These are phyloP conservation scores for Cudoniella acicularis DNA, from an alignment of 495 filamentous ascomycete genomes.

Conservation along the genomic window DNA sequence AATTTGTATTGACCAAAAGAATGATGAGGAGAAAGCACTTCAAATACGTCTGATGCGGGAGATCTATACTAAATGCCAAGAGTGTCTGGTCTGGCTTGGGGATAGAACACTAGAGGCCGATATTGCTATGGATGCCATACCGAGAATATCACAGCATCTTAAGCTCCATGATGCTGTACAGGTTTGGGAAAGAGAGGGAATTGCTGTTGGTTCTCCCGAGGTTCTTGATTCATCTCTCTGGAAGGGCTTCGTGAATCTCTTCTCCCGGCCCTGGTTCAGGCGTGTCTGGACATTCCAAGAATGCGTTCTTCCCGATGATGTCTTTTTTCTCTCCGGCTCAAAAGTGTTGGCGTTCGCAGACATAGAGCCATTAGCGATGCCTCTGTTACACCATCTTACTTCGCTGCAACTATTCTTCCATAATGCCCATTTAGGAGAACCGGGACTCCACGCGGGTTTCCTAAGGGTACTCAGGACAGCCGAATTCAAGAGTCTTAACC, in stretches of 20 bases:
- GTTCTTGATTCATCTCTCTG: conserved; percentile 3
- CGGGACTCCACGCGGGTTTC: neutral
- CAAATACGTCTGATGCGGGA: conserved; percentile 16
- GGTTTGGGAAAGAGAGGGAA: conserved; percentile 7
- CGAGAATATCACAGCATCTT: conserved; percentile 1
- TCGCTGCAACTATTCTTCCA: neutral
- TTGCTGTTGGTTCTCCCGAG: neutral
- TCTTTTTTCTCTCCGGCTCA: neutral
- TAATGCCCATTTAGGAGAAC: neutral
- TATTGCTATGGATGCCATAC: conserved; percentile 12
- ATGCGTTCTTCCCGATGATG: neutral
- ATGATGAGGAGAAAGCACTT: conserved; percentile 1
- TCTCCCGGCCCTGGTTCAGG: conserved; percentile 1
- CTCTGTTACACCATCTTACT: conserved; percentile 1
- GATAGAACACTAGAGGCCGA: conserved; percentile 7
- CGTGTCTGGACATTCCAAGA: conserved; percentile 12
- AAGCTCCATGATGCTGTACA: neutral
- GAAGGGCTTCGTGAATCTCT: conserved; percentile 5
- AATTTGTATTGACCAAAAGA: conserved; percentile 19
- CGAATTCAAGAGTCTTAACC: neutral
- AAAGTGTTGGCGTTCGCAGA: neutral
- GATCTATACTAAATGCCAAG: conserved; percentile 18
- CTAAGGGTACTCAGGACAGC: neutral
- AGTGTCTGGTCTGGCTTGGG: conserved; percentile 14
- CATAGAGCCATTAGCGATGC: neutral